Base-by-base conservation (phyloP, 164 flowering plant species). In the Stephania cephalantha region DNA sequence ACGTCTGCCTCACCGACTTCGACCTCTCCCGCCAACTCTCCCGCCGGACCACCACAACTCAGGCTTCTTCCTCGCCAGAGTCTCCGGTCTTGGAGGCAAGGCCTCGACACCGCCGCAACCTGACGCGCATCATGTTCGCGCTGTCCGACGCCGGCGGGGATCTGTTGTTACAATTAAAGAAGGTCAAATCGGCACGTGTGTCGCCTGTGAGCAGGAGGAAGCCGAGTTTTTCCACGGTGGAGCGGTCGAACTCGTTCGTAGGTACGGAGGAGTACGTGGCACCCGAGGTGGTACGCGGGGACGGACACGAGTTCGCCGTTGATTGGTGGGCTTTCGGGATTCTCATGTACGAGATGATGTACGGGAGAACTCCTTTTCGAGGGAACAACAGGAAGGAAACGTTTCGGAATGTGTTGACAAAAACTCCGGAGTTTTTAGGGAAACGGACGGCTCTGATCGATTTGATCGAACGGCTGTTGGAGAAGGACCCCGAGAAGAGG, bases 291-390 rank as follows among this genome's bases (percentile, higher is more conserved):
- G 86, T 95, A 0, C 81, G 89, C 0, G 97, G 95, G 9, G 92
- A 90, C 31, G 99, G 99, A 8, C 98, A 95, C 82, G 98, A 91
- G 72, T 93, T 89, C 87, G 84, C 91, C 69, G 97, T 92, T 20
- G 97, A 95, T 75, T 93, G 98, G 99, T 95, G 98, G 99, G 97
- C 97, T 5, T 79, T 95, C 0, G 98, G 99, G 45, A 76, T 95
- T 0, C 77, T 95, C 7, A 75, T 86, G 15, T 93, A 93, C 92
- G 98, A 95, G 81, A 89, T 94, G 98, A 46, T 90, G 48, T 89
- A 93, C 77, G 98, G 99, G 0, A 82, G 79, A 76, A 92, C 99
- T 58, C 99, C 99, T 76, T 95, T 93, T 50, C 85, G 85, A 7
- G 99, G 97, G 65, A 84, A 79, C 77, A 89, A 83, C 77, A 74